Base-by-base conservation (phyloP, 225 moss, liverwort and hornwort species). In the Pleurozium schreberi region DNA sequence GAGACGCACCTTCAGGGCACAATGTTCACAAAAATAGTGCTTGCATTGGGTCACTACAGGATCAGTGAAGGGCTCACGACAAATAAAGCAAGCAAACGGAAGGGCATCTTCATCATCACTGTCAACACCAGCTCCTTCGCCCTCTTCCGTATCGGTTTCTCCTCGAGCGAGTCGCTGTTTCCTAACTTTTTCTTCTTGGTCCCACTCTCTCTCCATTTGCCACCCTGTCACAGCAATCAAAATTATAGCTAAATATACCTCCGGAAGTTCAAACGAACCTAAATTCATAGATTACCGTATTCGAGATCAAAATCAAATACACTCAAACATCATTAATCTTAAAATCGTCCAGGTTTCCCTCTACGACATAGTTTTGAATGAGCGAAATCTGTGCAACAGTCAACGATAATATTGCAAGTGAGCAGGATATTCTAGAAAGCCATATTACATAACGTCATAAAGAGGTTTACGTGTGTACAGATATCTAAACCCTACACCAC, bases 161-260 rank as follows among this genome's bases (percentile, higher is more conserved):
- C 98, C 95, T 87, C 91, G 90, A 16, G 92, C 96, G 26, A 95
- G 91, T 82, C 94, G 93, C 73, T 93, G 92, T 82, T 95, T 98
- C 82, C 95, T 92, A 27, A 66, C 87, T 85, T 98, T 98, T 69
- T 96, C 93, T 52, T 90, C 83, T 81, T 95, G 94, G 79, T 98
- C 98, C 98, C 97, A 98, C 74, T 97, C 96, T 50, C 94, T 97
- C 87, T 98, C 98, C 97, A 97, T 96, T 90, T 98, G 98, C 98
- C 96, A 98, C 49, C 98, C 94, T 94, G 89, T 88, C 75, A 90
- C 16, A 67, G 13, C 28, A 70, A 65, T 80, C 65, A 65, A 85
- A 75, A 67, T 20, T 52, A 52, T 13, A 53, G 45, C 62, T 82
- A 8, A 85, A 64, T 36, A 68, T 6, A 83, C 49, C 60, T 65